Evolutionary conservation across 202 grass and related monocot species (phyloP), one percentile per base, ranked within the genome.

Genomic region (Thinopyrum obtusiflorum): DNA sequence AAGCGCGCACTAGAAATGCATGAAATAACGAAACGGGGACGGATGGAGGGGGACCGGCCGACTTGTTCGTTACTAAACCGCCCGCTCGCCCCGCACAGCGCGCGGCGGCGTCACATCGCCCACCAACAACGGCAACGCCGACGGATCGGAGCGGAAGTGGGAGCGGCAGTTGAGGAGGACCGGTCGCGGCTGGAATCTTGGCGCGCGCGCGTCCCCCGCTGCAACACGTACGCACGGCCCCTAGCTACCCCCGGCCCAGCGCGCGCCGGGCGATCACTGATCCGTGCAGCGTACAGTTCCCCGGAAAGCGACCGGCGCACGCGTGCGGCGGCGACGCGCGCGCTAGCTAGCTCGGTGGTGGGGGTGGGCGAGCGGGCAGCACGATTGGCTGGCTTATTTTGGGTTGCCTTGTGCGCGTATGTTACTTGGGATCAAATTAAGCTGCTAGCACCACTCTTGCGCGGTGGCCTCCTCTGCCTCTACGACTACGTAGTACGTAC

Each of bases 1-100:
- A 89, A 89, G 83, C 70, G 64, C 77, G 61, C 81, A 51, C 61
- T 33, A 3, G 28, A 12, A 40, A 7, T 40, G 83, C 88, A 78
- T 84, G 85, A 80, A 84, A 90, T 90, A 90, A 90, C 89, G 89
- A 87, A 87, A 87, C 85, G 68, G 63, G 67, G 68, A 61, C 71
- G 74, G 88, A 18, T 7, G 64, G 51, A 79, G 11, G 36, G 36
- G 75, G 87, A 29, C 14, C 60, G 68, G 51, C 33, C 68, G 78
- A 72, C 89, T 87, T 90, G 89, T 77, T 82, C 76, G 89, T 87
- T 84, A 87, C 89, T 84, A 68, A 80, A 81, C 85, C 80, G 80
- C 74, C 21, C 47, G 4, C 9, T 2, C 42, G 2, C 76, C 1
- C 6, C 37, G 18, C 9, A 18, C 9, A 3, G 24, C 44, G 27